phyloP scores from a whole-genome alignment of 169 alveolate species.

The Eimeria acervulina region DNA sequence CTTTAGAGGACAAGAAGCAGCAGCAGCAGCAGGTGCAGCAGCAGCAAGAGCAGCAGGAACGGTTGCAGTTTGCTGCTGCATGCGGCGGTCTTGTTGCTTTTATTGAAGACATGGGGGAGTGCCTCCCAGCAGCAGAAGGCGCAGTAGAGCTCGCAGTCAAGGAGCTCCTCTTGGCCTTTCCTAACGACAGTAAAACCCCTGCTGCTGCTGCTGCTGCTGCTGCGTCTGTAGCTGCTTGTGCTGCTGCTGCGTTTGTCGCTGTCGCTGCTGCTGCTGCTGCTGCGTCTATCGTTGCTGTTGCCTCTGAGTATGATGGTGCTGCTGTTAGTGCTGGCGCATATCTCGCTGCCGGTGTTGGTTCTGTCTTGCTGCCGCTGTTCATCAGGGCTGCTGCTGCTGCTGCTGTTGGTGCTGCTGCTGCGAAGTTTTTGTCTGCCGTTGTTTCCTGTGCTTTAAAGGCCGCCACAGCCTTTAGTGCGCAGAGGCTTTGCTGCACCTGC shows the following conservation, averaged over 20 bases:
- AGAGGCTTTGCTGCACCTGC: neutral
- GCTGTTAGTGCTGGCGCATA: neutral
- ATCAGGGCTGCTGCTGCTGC: neutral
- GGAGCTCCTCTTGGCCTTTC: slow-evolving; percentile 36
- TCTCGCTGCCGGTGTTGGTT: neutral
- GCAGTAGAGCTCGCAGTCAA: slow-evolving; percentile 56
- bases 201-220: slow-evolving; percentile 45
- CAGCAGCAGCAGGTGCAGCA: slow-evolving; percentile 12
- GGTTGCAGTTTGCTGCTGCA: neutral
- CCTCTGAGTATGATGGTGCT: neutral
- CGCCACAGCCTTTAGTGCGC: neutral
- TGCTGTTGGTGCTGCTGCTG: neutral
- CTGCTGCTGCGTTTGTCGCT: slow-evolving; percentile 17
- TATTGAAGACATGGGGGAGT: slow-evolving; percentile 37
- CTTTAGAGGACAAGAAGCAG: neutral
- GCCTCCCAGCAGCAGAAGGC: slow-evolving; percentile 46
- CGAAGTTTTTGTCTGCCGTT: neutral
- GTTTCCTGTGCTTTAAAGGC: neutral
- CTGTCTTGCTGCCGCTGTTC: neutral
- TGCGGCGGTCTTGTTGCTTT: slow-evolving; percentile 49
- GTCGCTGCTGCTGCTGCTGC: slow-evolving; percentile 22
- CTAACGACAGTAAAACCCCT: neutral
- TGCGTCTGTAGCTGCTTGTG: slow-evolving; percentile 38
- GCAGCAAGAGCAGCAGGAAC: slow-evolving; percentile 45
- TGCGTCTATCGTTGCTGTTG: slow-evolving; percentile 16